A percentile compares a stretch with the other conserved stretches of the same genome.
These are phyloP conservation scores for Favolaschia claudopus DNA, from an alignment of 768 basidiomycete species.

Conservation along the genomic window DNA sequence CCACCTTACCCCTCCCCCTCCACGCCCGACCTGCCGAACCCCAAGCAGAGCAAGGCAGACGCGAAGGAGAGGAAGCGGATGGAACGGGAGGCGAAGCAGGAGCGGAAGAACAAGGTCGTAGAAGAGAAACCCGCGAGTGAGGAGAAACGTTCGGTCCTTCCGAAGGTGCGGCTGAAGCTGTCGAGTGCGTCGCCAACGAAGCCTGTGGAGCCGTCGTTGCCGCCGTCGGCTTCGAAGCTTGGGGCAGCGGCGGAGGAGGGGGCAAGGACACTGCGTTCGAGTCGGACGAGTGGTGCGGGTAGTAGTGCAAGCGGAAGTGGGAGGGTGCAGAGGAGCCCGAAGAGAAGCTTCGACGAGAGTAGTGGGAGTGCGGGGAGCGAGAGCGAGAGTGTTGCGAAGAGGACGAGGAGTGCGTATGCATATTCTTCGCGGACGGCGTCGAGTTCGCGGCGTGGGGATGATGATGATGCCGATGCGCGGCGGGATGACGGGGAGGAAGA, in stretches of 20 bases:
- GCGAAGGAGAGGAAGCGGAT: constrained; percentile 34
- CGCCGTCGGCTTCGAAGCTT: constrained; percentile 17
- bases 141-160: constrained; percentile 4
- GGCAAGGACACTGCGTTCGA: background rate
- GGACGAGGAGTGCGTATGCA: constrained; percentile 38
- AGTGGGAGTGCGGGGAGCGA: constrained; percentile 46
- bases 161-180: constrained; percentile 44
- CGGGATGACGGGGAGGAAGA: constrained; percentile 27
- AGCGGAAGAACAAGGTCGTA: constrained; percentile 25
- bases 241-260: background rate
- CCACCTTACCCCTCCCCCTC: constrained; percentile 40
- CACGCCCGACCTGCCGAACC: constrained; percentile 36
- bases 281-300: background rate
- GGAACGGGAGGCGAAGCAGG: constrained; percentile 35
- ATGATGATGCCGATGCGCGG: constrained; percentile 28
- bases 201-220: constrained; percentile 14
- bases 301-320: background rate
- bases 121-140: constrained; percentile 23
- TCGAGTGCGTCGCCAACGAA: constrained; percentile 29
- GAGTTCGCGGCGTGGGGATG: constrained; percentile 9
- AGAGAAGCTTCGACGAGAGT: constrained; percentile 64
- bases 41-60: constrained; percentile 44
- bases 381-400: constrained; percentile 46
- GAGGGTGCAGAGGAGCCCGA: constrained; percentile 55
- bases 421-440: background rate